Evolutionary conservation across 169 alveolate genomes (phyloP).

Genomic region (Eimeria tenella): DNA sequence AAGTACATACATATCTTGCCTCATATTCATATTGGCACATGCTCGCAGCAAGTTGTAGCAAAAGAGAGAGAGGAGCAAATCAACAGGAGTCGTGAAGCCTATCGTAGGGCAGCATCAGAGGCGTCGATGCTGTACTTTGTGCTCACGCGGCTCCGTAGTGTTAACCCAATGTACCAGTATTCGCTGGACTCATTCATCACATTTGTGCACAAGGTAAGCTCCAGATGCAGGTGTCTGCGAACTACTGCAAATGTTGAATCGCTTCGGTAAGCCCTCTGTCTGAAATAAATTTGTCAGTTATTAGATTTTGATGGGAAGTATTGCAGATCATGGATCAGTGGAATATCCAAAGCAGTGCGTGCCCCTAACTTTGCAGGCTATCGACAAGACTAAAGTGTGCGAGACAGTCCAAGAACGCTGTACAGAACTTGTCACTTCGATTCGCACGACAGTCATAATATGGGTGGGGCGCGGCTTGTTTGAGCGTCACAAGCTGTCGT

Average conservation of each 20-base stretch:
- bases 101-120: constrained; percentile 97
- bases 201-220: constrained; percentile 88
- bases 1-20: no score
- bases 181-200: constrained; percentile 95
- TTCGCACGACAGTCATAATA: constrained; percentile 94
- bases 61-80: constrained; percentile 93
- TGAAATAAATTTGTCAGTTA: no score
- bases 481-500: constrained; percentile 96
- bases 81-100: constrained; percentile 96
- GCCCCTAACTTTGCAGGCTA: constrained; percentile 87
- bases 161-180: constrained; percentile 98
- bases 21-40: neutral
- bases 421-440: constrained; percentile 90
- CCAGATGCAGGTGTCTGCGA: neutral
- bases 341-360: no score
- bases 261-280: no score
- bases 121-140: constrained; percentile 98
- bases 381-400: constrained; percentile 90
- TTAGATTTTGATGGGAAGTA: no score
- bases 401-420: constrained; percentile 91
- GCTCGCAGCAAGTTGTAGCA: constrained; percentile 81
- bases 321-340: no score
- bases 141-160: constrained; percentile 94
- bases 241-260: no score
- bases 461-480: constrained; percentile 98